phyloP scores from a whole-genome alignment of 768 basidiomycete species.

The Cantharellus cinnabarinus region DNA sequence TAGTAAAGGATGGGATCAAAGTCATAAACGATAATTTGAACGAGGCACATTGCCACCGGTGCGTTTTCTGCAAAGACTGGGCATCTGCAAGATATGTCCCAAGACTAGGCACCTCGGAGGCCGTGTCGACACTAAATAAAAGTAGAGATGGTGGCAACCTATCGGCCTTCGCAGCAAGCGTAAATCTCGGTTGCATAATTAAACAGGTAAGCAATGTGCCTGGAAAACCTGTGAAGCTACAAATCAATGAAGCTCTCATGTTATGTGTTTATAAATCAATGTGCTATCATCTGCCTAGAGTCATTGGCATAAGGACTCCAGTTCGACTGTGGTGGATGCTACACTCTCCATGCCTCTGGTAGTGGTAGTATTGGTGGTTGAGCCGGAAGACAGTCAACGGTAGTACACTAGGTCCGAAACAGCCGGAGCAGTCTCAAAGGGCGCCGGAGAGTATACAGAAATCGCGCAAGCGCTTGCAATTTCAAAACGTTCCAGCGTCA shows the following conservation, averaged over 20 bases:
- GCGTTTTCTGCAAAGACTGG: conserved; percentile 18
- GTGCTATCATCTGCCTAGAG: not conserved
- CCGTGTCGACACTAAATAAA: conserved; percentile 39
- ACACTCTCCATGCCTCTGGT: conserved; percentile 8
- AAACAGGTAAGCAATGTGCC: conserved; percentile 30
- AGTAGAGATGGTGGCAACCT: conserved; percentile 37
- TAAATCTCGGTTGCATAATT: conserved; percentile 36
- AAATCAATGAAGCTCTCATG: too few relatives aligned
- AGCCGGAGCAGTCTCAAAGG: not conserved
- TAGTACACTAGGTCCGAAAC: conserved; percentile 3
- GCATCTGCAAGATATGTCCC: conserved; percentile 39
- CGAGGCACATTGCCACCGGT: conserved; percentile 26
- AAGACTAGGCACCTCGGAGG: conserved; percentile 33
- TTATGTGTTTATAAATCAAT: conserved; percentile 17
- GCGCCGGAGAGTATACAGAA: not conserved
- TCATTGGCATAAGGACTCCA: conserved; percentile 3
- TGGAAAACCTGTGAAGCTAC: conserved; percentile 31
- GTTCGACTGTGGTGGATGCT: conserved; percentile 5
- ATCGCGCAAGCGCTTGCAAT: conserved; percentile 2
- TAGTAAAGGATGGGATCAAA: conserved; percentile 22
- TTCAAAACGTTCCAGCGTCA: conserved; percentile 8
- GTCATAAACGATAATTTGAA: conserved; percentile 27
- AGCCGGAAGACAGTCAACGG: conserved; percentile 8
- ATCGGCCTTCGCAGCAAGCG: conserved; percentile 29
- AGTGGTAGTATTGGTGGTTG: conserved; percentile 7